Evolutionary conservation across 225 moss, liverwort and hornwort genomes (phyloP).

Genomic region (Climacium dendroides): DNA sequence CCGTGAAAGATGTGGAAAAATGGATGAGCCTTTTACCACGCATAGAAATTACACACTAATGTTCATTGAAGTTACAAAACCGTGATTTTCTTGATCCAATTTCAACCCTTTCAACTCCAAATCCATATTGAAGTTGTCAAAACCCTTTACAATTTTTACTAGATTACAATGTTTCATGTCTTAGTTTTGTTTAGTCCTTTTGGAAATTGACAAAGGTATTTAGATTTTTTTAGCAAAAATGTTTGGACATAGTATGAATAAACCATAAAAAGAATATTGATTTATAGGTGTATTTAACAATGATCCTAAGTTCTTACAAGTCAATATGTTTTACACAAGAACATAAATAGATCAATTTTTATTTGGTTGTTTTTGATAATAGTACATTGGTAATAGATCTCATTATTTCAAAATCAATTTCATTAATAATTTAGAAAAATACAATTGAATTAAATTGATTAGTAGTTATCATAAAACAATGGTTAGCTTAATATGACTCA

Average conservation of each 20-base stretch:
- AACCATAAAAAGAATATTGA: background rate
- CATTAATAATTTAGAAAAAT: background rate
- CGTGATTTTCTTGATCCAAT: rapidly evolving
- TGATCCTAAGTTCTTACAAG: rapidly evolving
- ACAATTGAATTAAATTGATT: rapidly evolving
- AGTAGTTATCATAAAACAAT: background rate
- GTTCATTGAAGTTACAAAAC: no score
- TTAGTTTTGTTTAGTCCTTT: background rate
- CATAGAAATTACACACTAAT: rapidly evolving
- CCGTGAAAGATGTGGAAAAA: rapidly evolving
- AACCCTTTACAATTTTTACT: background rate
- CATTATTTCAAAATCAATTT: background rate
- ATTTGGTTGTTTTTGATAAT: background rate
- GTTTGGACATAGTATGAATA: rapidly evolving
- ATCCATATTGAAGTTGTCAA: background rate
- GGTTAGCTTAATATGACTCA: background rate
- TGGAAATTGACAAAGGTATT: rapidly evolving
- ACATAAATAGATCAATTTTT: background rate
- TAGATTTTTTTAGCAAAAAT: rapidly evolving
- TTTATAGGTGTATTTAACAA: background rate
- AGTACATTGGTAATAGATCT: background rate
- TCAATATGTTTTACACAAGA: rapidly evolving
- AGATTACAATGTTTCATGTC: rapidly evolving
- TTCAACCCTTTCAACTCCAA: background rate
- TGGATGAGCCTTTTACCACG: rapidly evolving